Evolutionary conservation across 208 protist genomes (phyloP).

Genomic region (Acanthamoeba triangularis): DNA sequence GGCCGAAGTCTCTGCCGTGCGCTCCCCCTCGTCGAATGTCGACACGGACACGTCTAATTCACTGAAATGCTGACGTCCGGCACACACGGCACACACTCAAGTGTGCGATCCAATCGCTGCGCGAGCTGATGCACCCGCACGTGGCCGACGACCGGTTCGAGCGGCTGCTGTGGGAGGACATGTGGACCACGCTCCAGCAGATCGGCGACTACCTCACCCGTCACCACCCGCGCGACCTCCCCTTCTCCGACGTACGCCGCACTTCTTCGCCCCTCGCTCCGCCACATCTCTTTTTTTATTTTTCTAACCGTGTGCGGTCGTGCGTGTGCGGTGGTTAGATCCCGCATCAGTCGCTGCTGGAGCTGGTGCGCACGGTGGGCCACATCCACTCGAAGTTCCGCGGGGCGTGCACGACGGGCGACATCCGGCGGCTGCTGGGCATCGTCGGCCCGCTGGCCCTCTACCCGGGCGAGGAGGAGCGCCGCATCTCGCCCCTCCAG

Average conservation of each 20-base stretch:
- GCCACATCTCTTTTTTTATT: neutral
- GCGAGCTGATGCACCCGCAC: constrained; percentile 66
- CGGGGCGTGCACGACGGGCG: neutral
- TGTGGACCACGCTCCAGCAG: constrained; percentile 32
- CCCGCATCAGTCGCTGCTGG: constrained; percentile 64
- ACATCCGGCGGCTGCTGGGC: constrained; percentile 1
- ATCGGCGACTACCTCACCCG: constrained; percentile 43
- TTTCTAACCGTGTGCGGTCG: neutral
- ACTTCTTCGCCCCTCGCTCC: neutral
- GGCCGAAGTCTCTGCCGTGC: constrained; percentile 55
- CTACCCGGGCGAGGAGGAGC: constrained; percentile 49
- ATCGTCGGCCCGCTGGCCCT: constrained; percentile 55
- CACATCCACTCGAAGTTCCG: constrained; percentile 73
- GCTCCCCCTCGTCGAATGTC: neutral
- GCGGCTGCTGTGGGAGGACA: constrained; percentile 62
- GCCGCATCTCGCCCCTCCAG: constrained; percentile 41
- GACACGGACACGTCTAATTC: neutral
- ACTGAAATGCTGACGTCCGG: neutral
- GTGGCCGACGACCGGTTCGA: constrained; percentile 15
- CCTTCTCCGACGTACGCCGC: neutral
- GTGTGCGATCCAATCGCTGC: constrained; percentile 59
- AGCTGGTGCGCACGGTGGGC: constrained; percentile 62
- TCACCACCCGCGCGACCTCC: constrained; percentile 25
- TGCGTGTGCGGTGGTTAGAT: neutral
- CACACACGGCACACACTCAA: neutral